Evolutionary conservation across 768 basidiomycete species (phyloP), one percentile per base, ranked within the genome.

Genomic region (Filobasidium wieringae): DNA sequence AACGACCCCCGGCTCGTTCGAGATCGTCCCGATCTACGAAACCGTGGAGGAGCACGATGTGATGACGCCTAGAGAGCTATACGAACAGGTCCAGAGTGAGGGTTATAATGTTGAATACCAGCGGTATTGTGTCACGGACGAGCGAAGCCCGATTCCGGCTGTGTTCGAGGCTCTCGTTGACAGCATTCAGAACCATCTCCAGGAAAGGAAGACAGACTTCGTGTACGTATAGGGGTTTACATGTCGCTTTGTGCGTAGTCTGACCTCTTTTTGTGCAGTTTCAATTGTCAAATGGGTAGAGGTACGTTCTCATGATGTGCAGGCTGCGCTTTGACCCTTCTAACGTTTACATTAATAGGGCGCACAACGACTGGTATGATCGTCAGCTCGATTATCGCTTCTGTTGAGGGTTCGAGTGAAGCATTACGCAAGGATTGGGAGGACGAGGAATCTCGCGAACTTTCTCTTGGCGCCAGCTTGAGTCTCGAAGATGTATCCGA

Each of bases 261-360:
- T 2, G 14, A 26, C 45, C 63, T 63, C 4, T 47, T 5, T 24
- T 4, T 22, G 24, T 26, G 43, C 43, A 72, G 70, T 45, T 96
- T 95, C 77, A 97, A 97, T 65, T 99, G 95, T 73, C 95, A 97
- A 73, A 93, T 96, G 90, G 88, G 88, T 24, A 78, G 86, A 55
- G 86, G 78, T 9, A 67, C 77, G 33, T 26, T 2, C 43, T 3
- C n/a, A 47, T 3, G 22, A 47, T 17, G 3, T 27, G 22, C 22
- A 22, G 29, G 14, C 19, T 7, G 15, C 43, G 14, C n/a, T 24
- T 4, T 12, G n/a, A 47, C 43, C 14, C 22, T 27, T 19, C 43
- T 47, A 19, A 47, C 29, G 14, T 24, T 22, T 43, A 19, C 19
- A 7, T 43, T 47, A 6, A 4, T 27, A 47, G 78, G 78, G 1